phyloP scores from a whole-genome alignment of 176 grass and related monocot species.

The Oryza punctata region DNA sequence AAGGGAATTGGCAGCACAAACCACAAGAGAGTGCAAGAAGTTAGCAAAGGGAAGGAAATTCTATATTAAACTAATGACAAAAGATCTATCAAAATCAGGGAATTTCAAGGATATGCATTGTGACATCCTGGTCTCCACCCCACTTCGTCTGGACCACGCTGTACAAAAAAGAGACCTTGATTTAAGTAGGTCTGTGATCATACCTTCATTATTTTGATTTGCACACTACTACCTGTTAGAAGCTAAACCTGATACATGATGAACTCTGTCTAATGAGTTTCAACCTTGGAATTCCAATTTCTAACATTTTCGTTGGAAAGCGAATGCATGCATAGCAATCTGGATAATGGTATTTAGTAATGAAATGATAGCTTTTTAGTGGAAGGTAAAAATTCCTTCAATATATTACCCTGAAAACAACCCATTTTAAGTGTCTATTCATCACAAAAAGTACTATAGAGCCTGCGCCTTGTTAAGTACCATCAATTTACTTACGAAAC shows the following conservation, averaged over 20 bases:
- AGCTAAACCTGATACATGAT: neutral
- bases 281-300: neutral
- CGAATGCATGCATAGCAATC: neutral
- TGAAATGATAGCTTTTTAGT: neutral
- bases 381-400: neutral
- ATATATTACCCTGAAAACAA: neutral
- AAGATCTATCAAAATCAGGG: conserved; percentile 83
- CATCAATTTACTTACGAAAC: neutral
- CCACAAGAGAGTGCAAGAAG: conserved; percentile 91
- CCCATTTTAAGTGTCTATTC: neutral
- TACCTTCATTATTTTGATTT: neutral
- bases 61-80: conserved; percentile 92
- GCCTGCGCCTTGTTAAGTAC: neutral
- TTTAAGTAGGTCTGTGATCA: conserved; percentile 78
- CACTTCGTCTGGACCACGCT: conserved; percentile 80
- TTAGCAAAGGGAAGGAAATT: conserved; percentile 78
- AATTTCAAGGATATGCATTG: conserved; percentile 95
- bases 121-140: conserved; percentile 86
- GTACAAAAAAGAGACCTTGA: conserved; percentile 75
- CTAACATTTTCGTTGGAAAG: neutral
- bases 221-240: neutral
- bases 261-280: neutral
- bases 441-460: conserved; percentile 2
- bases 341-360: neutral
- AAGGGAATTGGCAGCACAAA: conserved; percentile 92